phyloP scores from a whole-genome alignment of 2,329 filamentous ascomycete genomes.

The Hawksworthiomyces lignivorus region DNA sequence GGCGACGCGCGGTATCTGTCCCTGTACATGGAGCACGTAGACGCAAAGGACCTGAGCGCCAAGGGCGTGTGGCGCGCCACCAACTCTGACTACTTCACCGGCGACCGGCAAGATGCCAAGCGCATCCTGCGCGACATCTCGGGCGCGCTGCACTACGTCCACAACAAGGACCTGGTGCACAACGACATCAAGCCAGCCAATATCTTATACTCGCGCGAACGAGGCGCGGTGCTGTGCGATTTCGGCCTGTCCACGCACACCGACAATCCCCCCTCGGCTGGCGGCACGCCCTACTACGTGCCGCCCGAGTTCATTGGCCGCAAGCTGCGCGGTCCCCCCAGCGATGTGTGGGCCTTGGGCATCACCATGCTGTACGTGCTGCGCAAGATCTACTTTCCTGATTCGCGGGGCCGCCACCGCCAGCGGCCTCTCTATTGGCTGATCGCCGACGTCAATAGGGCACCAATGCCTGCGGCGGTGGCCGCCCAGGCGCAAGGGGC shows the following conservation, averaged over 20 bases:
- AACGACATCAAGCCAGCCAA: slow-evolving; percentile 58
- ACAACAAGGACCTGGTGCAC: slow-evolving; percentile 45
- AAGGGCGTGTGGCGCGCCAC: slow-evolving; percentile 41
- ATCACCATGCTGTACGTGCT: slow-evolving; percentile 55
- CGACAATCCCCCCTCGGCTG: slow-evolving; percentile 38
- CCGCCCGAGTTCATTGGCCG: slow-evolving; percentile 53
- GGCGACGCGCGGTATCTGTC: slow-evolving; percentile 53
- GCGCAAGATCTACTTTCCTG: slow-evolving; percentile 47
- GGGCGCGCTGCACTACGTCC: slow-evolving; percentile 48
- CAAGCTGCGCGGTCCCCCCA: slow-evolving; percentile 44
- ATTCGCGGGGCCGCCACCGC: slow-evolving; percentile 40
- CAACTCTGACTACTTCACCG: slow-evolving; percentile 41
- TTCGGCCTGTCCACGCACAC: slow-evolving; percentile 48
- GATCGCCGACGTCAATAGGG: slow-evolving; percentile 46
- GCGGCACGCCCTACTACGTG: slow-evolving; percentile 55
- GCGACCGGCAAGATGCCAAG: slow-evolving; percentile 39
- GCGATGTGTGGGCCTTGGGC: slow-evolving; percentile 53
- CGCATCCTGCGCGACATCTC: slow-evolving; percentile 48
- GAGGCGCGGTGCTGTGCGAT: slow-evolving; percentile 53
- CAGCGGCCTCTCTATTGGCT: slow-evolving; percentile 48
- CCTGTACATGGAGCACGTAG: slow-evolving; percentile 55
- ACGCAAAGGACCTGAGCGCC: slow-evolving; percentile 46
- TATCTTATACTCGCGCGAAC: slow-evolving; percentile 50
- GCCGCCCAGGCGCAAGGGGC: slow-evolving; percentile 15
- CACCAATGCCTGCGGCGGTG: slow-evolving; percentile 11